These are phyloP conservation scores for Cenchrus americanus DNA, from an alignment of 176 grass and related monocot genomes.

Conservation along the genomic window DNA sequence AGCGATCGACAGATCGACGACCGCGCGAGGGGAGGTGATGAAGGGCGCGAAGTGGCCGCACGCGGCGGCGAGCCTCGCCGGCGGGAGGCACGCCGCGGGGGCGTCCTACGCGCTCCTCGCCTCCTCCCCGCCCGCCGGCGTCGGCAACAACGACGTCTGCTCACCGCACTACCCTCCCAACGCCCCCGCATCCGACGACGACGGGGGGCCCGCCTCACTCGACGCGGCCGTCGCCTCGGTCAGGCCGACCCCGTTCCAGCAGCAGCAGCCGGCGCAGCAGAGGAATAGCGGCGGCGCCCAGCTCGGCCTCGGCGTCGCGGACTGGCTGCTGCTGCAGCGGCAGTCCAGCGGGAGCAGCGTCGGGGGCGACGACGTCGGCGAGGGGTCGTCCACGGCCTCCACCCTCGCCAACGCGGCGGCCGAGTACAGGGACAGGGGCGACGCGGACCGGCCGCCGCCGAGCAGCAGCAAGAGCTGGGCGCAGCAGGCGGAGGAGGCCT, in stretches of 20 bases:
- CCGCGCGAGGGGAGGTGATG: not conserved
- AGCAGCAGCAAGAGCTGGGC: conserved; percentile 80
- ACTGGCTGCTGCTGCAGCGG: conserved; percentile 54
- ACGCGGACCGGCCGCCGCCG: conserved; percentile 16
- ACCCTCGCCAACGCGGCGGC: conserved; percentile 20
- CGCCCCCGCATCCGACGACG: conserved; percentile 16
- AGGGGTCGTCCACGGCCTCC: conserved; percentile 40
- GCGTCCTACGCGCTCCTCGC: conserved; percentile 41
- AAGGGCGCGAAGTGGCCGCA: conserved; percentile 42
- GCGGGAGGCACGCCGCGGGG: not conserved
- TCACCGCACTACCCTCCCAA: conserved; percentile 45
- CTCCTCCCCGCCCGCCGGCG: conserved; percentile 40
- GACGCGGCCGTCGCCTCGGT: conserved; percentile 10
- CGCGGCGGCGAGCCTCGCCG: not conserved
- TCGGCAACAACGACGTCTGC: conserved; percentile 34
- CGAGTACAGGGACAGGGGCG: conserved; percentile 29
- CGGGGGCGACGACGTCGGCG: conserved; percentile 53
- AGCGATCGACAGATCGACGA: conserved; percentile 26
- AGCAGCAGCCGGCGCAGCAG: conserved; percentile 6
- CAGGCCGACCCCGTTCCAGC: conserved; percentile 17
- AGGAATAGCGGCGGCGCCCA: not conserved
- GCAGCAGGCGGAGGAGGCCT: conserved; percentile 92
- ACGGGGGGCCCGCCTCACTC: conserved; percentile 14
- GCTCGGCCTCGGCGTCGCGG: conserved; percentile 14
- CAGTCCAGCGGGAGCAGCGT: conserved; percentile 77